These are phyloP conservation scores for Phytophthora aleatoria DNA, from an alignment of 352 stramenopile species.

Conservation along the genomic window DNA sequence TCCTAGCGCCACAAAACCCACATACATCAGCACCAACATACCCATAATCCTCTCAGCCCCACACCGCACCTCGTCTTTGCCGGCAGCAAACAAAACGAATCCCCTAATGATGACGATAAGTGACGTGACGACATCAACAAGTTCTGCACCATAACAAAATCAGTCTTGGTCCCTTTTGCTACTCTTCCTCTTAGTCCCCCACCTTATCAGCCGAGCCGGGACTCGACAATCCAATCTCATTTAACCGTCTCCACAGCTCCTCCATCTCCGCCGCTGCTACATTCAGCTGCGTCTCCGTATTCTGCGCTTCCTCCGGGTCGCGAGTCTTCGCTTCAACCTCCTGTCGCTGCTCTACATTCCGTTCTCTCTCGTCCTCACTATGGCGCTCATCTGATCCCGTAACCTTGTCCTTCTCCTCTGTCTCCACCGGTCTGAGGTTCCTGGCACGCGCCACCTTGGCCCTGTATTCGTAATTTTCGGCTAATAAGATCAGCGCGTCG, in stretches of 20 bases:
- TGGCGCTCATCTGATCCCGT: background rate
- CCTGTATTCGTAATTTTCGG: conserved; percentile 82
- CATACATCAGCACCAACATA: conserved; percentile 2
- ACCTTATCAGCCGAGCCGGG: conserved; percentile 64
- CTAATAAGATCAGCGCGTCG: conserved; percentile 69
- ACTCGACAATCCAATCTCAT: conserved; percentile 77
- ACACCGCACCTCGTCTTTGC: conserved; percentile 56
- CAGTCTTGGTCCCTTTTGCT: background rate
- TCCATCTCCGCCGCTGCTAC: conserved; percentile 81
- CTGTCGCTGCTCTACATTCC: background rate
- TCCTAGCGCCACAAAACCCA: conserved; percentile 26
- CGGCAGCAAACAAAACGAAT: conserved; percentile 85
- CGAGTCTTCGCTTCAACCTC: background rate
- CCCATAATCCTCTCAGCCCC: background rate
- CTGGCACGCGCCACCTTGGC: conserved; percentile 60
- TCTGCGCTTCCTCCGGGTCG: conserved; percentile 43
- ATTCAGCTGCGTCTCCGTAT: conserved; percentile 66
- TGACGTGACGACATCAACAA: conserved; percentile 79
- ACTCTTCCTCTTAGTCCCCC: background rate
- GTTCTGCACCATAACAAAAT: conserved; percentile 42
- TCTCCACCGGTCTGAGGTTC: conserved; percentile 33
- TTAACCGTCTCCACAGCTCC: conserved; percentile 78
- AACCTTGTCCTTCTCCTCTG: conserved; percentile 15
- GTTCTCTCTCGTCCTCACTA: conserved; percentile 16
- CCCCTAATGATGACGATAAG: conserved; percentile 79